Evolutionary conservation across 148 eudicot species (phyloP).

Genomic region (Rhododendron ovatum): DNA sequence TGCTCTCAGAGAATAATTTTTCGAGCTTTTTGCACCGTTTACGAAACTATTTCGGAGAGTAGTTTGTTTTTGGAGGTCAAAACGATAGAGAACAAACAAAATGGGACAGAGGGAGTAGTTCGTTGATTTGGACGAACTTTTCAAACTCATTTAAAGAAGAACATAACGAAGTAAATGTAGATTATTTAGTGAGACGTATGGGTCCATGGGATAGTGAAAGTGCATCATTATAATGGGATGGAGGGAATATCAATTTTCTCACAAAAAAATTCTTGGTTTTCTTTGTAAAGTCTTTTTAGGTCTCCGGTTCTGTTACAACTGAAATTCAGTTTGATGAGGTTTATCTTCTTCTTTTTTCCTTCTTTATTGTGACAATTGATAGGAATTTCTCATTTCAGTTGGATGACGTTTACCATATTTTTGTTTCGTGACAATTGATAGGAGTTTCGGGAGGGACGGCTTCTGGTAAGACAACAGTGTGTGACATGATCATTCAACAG

Average conservation of each 20-base stretch:
- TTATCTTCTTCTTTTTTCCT: not conserved
- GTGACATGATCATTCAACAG: conserved; percentile 95
- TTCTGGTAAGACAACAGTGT: conserved; percentile 92
- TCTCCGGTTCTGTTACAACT: not conserved
- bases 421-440: conserved; percentile 8
- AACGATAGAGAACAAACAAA: not conserved
- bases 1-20: not conserved
- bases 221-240: not conserved
- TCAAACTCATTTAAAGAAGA: not conserved
- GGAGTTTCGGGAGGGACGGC: conserved; percentile 99
- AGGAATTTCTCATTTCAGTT: not conserved
- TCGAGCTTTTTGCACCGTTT: not conserved
- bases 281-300: not conserved
- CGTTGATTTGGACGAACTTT: not conserved
- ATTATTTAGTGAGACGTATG: not conserved
- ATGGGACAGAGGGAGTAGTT: not conserved
- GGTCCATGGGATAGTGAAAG: not conserved
- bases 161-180: not conserved
- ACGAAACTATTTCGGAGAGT: not conserved
- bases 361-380: conserved; percentile 3
- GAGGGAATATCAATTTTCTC: not conserved
- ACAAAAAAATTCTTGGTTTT: not conserved
- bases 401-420: not conserved
- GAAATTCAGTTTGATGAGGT: not conserved
- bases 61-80: too few relatives aligned